Base-by-base conservation (phyloP, 345 rosid genomes). In the Rhizophora mangle region DNA sequence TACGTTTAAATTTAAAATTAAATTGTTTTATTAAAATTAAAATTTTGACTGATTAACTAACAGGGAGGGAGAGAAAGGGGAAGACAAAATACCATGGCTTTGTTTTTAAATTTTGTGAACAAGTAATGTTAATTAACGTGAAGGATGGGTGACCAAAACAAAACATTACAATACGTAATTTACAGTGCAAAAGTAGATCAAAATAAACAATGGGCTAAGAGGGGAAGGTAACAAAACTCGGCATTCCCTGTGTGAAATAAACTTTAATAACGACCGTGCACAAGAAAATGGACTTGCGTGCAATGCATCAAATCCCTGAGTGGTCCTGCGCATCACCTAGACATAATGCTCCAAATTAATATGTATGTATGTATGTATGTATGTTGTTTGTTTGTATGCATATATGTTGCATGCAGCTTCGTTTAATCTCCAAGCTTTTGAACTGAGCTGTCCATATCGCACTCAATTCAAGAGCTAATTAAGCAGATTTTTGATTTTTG, bases 91-190 rank as follows among this genome's bases (percentile, higher is more conserved):
- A 43, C 47, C 1, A 4, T 43, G 5, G 4, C 13, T 43, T 11
- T 10, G 11, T 11, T 9, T 3, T 8, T 4, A 6, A 5, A 65
- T 32, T 59, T 60, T 16, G 65, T 57, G 20, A 68, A 66, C 55
- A 63, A 53, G 22, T 49, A 30, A 58, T 36, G 60, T 34, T 19
- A 11, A 43, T 43, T 43, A 43, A 11, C 13, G 62, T 46, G 26
- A 30, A 29, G 11, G 71, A 65, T 32, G 30, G 75, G 68, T 59
- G 36, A 65, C 74, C 65, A 61, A 62, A 79, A 39, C 68, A 51
- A 64, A 46, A 1, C 64, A 60, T 32, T 52, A 60, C 30, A 51
- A 27, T 9, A 58, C 56, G 34, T 27, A 34, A 20, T 20, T 20
- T 7, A 54, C 32, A 47, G 29, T 26, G 39, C 63, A 51, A 11